These are phyloP conservation scores for Onygena corvina DNA, from an alignment of 2,329 filamentous ascomycete genomes.

Conservation along the genomic window DNA sequence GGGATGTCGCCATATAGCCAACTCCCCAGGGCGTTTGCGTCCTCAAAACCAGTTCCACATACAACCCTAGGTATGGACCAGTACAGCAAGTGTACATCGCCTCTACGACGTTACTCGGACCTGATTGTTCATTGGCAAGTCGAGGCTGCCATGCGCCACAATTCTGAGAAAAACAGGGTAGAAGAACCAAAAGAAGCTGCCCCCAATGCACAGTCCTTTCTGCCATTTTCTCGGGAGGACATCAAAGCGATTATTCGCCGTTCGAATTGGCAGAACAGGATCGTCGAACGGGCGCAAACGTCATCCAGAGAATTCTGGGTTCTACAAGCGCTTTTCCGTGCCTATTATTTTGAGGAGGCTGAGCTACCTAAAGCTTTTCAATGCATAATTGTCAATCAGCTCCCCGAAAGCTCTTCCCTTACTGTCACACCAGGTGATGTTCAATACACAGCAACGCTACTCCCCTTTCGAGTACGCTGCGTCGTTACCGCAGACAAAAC, in stretches of 20 bases:
- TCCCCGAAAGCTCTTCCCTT: constrained; percentile 22
- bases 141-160: constrained; percentile 48
- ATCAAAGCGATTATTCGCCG: constrained; percentile 40
- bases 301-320: constrained; percentile 39
- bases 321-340: constrained; percentile 44
- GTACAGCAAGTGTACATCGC: constrained; percentile 50
- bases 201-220: constrained; percentile 26
- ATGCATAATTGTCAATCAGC: constrained; percentile 25
- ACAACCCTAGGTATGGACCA: constrained; percentile 39
- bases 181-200: constrained; percentile 28
- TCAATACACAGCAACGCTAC: constrained; percentile 16
- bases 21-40: constrained; percentile 31
- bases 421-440: background rate
- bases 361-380: constrained; percentile 39
- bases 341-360: constrained; percentile 44
- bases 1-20: constrained; percentile 2
- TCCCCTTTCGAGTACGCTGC: constrained; percentile 17
- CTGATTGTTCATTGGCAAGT: constrained; percentile 54
- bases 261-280: constrained; percentile 31
- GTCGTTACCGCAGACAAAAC: constrained; percentile 12
- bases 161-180: constrained; percentile 26
- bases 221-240: constrained; percentile 41
- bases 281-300: constrained; percentile 30
- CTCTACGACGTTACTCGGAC: constrained; percentile 49
- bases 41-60: constrained; percentile 40